Conservation (phyloP, 108 stramenopile genomes). For the Cyclotella sp. region DNA sequence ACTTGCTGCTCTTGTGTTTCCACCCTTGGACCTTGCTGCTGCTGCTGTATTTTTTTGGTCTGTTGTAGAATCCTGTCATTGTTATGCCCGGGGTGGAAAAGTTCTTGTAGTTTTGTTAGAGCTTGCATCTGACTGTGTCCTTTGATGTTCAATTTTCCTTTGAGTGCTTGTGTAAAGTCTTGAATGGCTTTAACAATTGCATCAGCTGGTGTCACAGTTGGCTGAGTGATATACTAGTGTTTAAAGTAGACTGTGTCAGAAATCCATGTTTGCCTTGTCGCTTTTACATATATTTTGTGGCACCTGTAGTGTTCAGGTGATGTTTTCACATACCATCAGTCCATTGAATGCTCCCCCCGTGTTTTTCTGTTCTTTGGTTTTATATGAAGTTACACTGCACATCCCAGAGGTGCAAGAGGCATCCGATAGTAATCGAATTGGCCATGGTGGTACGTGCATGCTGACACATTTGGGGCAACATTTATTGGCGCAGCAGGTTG, state of each 20-base stretch:
- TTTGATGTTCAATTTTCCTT: neutral
- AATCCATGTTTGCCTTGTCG: constrained; percentile 30
- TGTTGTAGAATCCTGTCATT: neutral
- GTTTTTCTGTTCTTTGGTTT: constrained; percentile 32
- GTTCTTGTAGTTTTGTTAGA: neutral
- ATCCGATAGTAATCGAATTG: constrained; percentile 50
- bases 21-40: constrained; percentile 5
- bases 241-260: constrained; percentile 37
- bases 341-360: constrained; percentile 21
- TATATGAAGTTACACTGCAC: constrained; percentile 31
- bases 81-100: neutral
- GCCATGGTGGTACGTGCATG: constrained; percentile 22
- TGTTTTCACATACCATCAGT: constrained; percentile 31
- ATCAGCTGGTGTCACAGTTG: constrained; percentile 23
- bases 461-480: constrained; percentile 32
- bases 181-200: constrained; percentile 22
- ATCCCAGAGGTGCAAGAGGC: constrained; percentile 58
- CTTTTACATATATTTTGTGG: constrained; percentile 18
- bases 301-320: constrained; percentile 38
- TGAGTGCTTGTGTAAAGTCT: neutral
- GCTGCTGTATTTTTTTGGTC: neutral
- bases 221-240: constrained; percentile 37
- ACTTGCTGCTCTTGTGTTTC: neutral
- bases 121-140: neutral
- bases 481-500: constrained; percentile 50